Conservation (phyloP, 768 basidiomycete species). For the Albatrellus ellisii region DNA sequence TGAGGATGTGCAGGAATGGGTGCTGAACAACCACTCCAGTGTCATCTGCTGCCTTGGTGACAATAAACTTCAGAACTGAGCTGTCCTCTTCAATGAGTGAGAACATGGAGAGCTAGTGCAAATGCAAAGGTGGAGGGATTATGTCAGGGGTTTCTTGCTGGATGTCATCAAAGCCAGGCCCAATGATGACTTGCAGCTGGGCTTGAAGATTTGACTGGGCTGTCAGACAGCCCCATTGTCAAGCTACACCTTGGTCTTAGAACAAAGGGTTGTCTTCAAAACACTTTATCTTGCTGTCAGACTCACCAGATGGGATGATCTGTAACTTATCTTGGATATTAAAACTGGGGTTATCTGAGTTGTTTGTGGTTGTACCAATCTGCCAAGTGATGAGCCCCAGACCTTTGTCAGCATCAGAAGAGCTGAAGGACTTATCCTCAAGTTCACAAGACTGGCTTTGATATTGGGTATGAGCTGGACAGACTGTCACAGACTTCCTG, state of each 20-base stretch:
- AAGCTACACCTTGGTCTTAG: constrained; percentile 17
- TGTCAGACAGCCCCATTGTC: constrained; percentile 35
- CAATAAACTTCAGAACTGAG: constrained; percentile 18
- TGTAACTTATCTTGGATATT: constrained; percentile 73
- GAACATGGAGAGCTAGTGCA: constrained; percentile 32
- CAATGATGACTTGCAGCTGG: constrained; percentile 37
- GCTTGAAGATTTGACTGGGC: constrained; percentile 62
- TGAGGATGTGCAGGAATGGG: constrained; percentile 29
- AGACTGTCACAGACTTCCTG: constrained; percentile 8
- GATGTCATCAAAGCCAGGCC: constrained; percentile 8
- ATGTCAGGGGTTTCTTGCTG: constrained; percentile 36
- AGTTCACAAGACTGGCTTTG: constrained; percentile 1
- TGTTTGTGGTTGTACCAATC: constrained; percentile 33
- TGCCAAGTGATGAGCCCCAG: constrained; percentile 56
- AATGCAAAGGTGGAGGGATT: constrained; percentile 50
- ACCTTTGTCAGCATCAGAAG: constrained; percentile 37
- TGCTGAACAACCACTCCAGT: constrained; percentile 12
- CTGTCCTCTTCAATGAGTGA: constrained; percentile 24
- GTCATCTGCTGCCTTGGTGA: constrained; percentile 12
- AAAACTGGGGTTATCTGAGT: constrained; percentile 53
- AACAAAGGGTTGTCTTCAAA: constrained; percentile 29
- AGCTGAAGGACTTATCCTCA: constrained; percentile 5
- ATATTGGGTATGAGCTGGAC: constrained; percentile 7
- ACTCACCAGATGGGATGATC: constrained; percentile 35
- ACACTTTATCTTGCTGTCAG: constrained; percentile 17